A percentile compares a stretch with the other conserved stretches of the same genome.
phyloP scores from a whole-genome alignment of 768 basidiomycete genomes.

The Podaxis sp. region DNA sequence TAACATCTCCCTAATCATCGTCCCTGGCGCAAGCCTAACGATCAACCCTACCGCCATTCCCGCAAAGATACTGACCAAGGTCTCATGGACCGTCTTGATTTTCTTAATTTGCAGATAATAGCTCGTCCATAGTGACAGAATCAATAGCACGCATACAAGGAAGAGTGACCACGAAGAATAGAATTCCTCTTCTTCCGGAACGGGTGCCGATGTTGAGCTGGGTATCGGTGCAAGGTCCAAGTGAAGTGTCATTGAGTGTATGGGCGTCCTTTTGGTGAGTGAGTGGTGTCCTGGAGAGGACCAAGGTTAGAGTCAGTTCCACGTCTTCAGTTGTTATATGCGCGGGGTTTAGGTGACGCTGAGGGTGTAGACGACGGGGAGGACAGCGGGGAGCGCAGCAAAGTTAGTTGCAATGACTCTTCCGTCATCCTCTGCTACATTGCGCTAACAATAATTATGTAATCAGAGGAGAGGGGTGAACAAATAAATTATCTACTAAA shows the following conservation, averaged over 20 bases:
- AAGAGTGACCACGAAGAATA: constrained; percentile 95
- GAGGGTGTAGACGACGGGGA: background rate
- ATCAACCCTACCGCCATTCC: constrained; percentile 95
- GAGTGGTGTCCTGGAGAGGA: background rate
- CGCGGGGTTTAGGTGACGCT: background rate
- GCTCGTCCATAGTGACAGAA: constrained; percentile 91
- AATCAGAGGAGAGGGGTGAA: background rate
- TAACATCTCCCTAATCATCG: constrained; percentile 96
- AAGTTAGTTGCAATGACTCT: background rate
- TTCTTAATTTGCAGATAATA: constrained; percentile 98
- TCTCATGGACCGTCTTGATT: constrained; percentile 95
- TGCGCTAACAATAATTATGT: background rate
- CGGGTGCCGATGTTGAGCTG: constrained; percentile 29
- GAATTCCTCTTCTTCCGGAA: constrained; percentile 78
- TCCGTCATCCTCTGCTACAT: background rate
- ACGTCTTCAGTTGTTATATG: background rate
- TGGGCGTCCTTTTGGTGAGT: background rate
- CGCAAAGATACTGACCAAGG: constrained; percentile 90
- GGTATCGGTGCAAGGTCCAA: constrained; percentile 10
- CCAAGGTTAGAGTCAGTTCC: background rate
- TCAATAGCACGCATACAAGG: constrained; percentile 87
- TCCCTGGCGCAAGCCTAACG: constrained; percentile 85
- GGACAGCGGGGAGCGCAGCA: background rate
- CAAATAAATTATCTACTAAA: background rate
- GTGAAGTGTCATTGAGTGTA: background rate